Percentiles rank a stretch among this genome's conserved stretches.
phyloP scores from a whole-genome alignment of 2,329 filamentous ascomycete species.

The Colletotrichum paranaense region DNA sequence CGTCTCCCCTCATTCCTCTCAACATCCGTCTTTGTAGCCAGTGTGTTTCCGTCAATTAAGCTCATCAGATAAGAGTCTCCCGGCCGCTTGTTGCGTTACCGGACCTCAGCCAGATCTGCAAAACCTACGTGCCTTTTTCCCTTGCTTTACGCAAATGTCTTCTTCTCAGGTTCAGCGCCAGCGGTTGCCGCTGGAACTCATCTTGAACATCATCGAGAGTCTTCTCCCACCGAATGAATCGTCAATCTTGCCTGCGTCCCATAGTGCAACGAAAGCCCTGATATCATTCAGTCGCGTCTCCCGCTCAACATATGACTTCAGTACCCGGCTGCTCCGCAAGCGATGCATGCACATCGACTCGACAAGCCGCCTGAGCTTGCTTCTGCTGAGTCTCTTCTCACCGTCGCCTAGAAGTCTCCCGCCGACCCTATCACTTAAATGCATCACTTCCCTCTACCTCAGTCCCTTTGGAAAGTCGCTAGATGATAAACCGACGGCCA shows the following conservation, averaged over 20 bases:
- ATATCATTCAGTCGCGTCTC: constrained; percentile 56
- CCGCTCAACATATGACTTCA: constrained; percentile 52
- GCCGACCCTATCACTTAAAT: constrained; percentile 41
- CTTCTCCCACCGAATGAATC: constrained; percentile 46
- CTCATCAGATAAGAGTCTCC: background rate
- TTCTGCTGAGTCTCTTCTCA: constrained; percentile 47
- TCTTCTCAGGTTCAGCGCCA: background rate
- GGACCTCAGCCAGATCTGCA: background rate
- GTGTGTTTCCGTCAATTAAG: background rate
- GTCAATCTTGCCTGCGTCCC: constrained; percentile 48
- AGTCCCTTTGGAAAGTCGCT: constrained; percentile 49
- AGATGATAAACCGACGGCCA: constrained; percentile 53
- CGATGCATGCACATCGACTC: constrained; percentile 59
- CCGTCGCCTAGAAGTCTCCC: background rate
- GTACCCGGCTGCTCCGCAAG: constrained; percentile 55
- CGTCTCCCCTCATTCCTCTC: background rate
- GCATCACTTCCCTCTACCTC: constrained; percentile 55
- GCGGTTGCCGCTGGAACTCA: constrained; percentile 47
- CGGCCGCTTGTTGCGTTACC: background rate
- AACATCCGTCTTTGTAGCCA: background rate
- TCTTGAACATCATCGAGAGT: constrained; percentile 49
- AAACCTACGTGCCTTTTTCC: background rate
- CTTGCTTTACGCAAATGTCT: background rate
- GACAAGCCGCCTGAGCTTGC: constrained; percentile 45
- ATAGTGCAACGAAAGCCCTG: constrained; percentile 55